Conservation (phyloP, 2,329 filamentous ascomycete species). For the Neonectria ditissima region DNA sequence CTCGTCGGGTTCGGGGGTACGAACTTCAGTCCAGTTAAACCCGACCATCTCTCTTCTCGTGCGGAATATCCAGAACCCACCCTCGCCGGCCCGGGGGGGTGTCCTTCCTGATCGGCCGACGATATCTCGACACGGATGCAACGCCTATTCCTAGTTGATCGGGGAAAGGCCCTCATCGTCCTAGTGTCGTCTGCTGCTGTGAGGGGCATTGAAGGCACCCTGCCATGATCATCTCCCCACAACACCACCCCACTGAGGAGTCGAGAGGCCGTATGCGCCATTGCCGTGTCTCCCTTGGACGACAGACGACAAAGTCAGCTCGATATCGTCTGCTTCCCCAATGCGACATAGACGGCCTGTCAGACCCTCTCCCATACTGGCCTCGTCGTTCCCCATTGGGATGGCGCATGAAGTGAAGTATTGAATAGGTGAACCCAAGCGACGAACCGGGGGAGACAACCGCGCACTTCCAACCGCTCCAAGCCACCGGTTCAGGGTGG, state of each 20-base stretch:
- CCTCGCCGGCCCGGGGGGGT: conserved; percentile 6
- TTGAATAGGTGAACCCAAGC: not conserved
- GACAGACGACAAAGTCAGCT: not conserved
- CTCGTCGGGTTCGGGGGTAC: not conserved
- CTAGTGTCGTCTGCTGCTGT: not conserved
- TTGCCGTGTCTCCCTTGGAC: not conserved
- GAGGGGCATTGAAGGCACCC: not conserved
- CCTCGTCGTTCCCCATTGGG: conserved; percentile 1
- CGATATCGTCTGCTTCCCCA: conserved; percentile 1
- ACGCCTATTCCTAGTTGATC: conserved; percentile 8
- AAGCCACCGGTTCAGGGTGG: not conserved
- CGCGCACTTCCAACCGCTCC: not conserved
- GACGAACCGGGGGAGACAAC: not conserved
- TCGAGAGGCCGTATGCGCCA: not conserved
- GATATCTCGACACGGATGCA: conserved; percentile 1
- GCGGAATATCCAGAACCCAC: not conserved
- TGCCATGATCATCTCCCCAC: conserved; percentile 22
- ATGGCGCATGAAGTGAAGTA: not conserved
- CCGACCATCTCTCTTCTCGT: conserved; percentile 1
- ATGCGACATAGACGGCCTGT: conserved; percentile 14
- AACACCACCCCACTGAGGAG: conserved; percentile 2
- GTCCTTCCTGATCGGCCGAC: conserved; percentile 9
- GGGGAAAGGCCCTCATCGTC: conserved; percentile 4
- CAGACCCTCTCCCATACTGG: not conserved
- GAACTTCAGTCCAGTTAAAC: not conserved